Base-by-base conservation (phyloP, 441 rosid species). In the Adansonia madagascariensis region DNA sequence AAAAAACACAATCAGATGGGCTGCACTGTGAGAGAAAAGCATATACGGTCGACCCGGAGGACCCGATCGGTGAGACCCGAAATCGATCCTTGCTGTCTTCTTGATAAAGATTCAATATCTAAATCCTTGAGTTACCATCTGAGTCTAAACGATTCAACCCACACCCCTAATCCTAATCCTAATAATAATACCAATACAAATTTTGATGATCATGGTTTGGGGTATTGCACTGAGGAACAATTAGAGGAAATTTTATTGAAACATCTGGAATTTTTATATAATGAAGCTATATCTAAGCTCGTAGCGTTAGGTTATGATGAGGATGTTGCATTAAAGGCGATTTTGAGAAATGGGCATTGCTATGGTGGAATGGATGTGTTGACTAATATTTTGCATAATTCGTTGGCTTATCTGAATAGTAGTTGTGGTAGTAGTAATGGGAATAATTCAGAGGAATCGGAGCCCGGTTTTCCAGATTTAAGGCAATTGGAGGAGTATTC, bases 301-400 rank as follows among this genome's bases (percentile, higher is more conserved):
- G 86, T 89, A 76, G 79, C 78, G 0, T 81, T 89, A 75, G 98
- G 98, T 57, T 92, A 93, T 71, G 92, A 84, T 73, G 93, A 88
- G 73, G 97, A 89, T 66, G 88, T 82, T 50, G 94, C 96, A 1
- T 82, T 91, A 17, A 87, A 84, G 81, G 97, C 97, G 12, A 81
- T 92, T 18, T 81, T 93, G 87, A 85, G 89, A 10, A 88, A 89
- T 70, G 97, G 99, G 22, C 88, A 89, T 76, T 90, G 95, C 73
- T 92, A 89, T 80, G 97, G 99, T 52, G 97, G 88, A 49, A 89
- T 84, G 97, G 99, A 93, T 88, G 94, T 89, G 70, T 79, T 91
- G 79, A 88, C 93, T 6, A 95, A 91, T 80, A 89, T 93, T 20
- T 62, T 95, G 81, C 89, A 92, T 78, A 93, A 93, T 69, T 85